Evolutionary conservation across 2,329 filamentous ascomycete genomes (phyloP).

Genomic region (Paecilomyces dactylethromorphus): DNA sequence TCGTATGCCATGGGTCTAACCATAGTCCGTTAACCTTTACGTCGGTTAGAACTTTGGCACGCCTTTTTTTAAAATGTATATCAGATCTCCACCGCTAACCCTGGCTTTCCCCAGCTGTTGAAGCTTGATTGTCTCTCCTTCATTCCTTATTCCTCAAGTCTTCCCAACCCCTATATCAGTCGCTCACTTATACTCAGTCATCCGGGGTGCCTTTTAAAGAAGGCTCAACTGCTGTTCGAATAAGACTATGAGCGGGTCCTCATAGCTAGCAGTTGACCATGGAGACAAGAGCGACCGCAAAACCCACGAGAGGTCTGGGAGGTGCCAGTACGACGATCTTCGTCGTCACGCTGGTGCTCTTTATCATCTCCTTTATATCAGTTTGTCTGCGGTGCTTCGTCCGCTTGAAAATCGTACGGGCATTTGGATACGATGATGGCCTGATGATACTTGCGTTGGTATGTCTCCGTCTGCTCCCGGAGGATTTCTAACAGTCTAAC

Average conservation of each 20-base stretch:
- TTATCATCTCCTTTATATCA: constrained; percentile 24
- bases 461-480: constrained; percentile 5
- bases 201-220: background rate
- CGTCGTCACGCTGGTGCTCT: constrained; percentile 24
- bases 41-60: background rate
- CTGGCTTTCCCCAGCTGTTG: background rate
- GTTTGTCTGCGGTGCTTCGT: constrained; percentile 32
- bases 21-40: background rate
- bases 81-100: background rate
- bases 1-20: background rate
- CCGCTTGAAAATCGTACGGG: constrained; percentile 24
- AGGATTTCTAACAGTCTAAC: background rate
- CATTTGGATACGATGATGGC: constrained; percentile 33
- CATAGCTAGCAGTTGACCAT: background rate
- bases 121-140: background rate
- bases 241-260: background rate
- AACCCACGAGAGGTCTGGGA: constrained; percentile 9
- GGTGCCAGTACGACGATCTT: constrained; percentile 27
- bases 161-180: background rate
- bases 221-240: background rate
- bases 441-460: constrained; percentile 32
- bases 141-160: background rate
- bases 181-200: background rate
- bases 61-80: background rate
- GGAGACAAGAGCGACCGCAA: background rate